Evolutionary conservation across 371 early-diverging fungal genomes (phyloP), one percentile per base, ranked within the genome.

Genomic region (Dinochytrium kinnereticum): DNA sequence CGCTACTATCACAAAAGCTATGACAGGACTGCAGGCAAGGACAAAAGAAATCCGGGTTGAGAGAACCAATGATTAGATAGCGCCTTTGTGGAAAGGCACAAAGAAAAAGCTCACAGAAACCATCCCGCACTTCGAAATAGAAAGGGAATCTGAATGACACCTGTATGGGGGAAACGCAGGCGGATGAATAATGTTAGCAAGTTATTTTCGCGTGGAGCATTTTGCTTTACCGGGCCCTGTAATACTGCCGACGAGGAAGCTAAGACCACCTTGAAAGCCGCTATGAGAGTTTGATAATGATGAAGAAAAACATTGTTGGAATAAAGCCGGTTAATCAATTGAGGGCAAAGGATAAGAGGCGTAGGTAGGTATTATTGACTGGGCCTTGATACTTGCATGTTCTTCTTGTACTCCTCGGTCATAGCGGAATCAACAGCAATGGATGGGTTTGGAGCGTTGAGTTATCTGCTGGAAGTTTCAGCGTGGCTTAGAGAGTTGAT

Each of bases 111-210:
- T 71, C 64, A 85, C 85, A 82, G 59, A 2, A 85, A 68, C 83
- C 83, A 85, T 59, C 83, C 85, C 1, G 81, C 78, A 10, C 40
- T 51, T 72, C 82, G 83, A 66, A 77, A 82, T 21, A 85, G 66
- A 10, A 64, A 34, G 3, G 82, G 82, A 37, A 82, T 77, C 13
- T 72, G 34, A 19, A 80, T 70, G 10, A 82, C 68, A 1, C 80
- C 82, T 81, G 68, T 7, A 44, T 7, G 44, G 44, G 44, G 19
- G 44, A 13, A 13, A 13, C 19, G 7, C 13, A 19, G 44, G 7
- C 19, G 7, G 19, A 44, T 7, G 7, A 44, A 44, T 39, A 33
- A 30, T 30, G 64, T 50, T 7, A 21, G 65, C 31, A 59, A 59
- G 37, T 70, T 73, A 28, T 53, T 51, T 55, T 34, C 34, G 40